Conservation (phyloP, 768 basidiomycete species). For the Trametes maxima region DNA sequence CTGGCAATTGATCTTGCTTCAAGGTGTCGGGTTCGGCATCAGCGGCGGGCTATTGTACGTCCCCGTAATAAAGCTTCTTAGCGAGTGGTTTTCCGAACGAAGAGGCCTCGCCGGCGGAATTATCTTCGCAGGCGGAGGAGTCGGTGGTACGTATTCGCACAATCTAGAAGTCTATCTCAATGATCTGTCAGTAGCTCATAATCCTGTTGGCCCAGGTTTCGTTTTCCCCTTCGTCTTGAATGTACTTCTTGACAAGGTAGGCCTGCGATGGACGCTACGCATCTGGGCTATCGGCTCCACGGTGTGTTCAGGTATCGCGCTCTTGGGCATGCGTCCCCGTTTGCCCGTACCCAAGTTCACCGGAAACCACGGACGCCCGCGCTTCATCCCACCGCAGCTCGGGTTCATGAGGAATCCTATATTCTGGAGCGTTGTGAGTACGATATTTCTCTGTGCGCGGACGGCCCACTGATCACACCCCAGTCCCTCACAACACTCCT, state of each 20-base stretch:
- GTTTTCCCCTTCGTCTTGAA: constrained; percentile 27
- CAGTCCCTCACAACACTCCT: constrained; percentile 24
- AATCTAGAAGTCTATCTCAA: background rate
- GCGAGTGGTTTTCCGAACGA: constrained; percentile 28
- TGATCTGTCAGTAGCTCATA: too few relatives aligned
- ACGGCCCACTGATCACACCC: background rate
- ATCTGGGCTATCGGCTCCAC: constrained; percentile 23
- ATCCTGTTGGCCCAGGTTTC: constrained; percentile 17
- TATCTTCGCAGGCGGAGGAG: constrained; percentile 29
- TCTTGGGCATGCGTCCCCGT: constrained; percentile 27
- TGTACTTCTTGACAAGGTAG: constrained; percentile 19
- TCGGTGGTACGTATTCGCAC: constrained; percentile 19
- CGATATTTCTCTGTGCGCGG: background rate
- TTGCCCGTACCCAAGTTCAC: constrained; percentile 26
- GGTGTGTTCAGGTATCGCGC: constrained; percentile 20
- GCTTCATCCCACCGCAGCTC: constrained; percentile 26
- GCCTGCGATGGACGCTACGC: constrained; percentile 28
- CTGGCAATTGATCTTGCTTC: constrained; percentile 27
- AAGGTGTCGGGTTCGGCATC: constrained; percentile 28
- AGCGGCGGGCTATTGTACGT: constrained; percentile 24
- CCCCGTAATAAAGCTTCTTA: constrained; percentile 21
- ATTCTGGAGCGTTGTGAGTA: constrained; percentile 29
- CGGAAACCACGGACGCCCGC: constrained; percentile 19
- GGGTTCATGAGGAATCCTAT: constrained; percentile 24
- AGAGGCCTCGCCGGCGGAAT: constrained; percentile 29